Evolutionary conservation across 208 protist species (phyloP).

Genomic region (Acanthamoeba rhysodes): DNA sequence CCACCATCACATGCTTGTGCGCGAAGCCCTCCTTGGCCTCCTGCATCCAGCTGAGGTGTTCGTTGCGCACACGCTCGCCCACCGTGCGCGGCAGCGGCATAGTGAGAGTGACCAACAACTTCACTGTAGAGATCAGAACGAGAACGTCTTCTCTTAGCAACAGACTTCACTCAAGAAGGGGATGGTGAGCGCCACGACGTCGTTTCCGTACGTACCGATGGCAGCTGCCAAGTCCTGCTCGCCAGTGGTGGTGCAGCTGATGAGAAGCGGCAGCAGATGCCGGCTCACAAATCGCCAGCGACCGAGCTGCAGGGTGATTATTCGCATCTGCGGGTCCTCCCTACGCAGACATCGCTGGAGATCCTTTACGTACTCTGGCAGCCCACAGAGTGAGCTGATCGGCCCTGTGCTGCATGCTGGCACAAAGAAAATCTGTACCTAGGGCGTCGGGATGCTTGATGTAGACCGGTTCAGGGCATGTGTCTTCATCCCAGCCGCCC

Average conservation of each 20-base stretch:
- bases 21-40: slow-evolving; percentile 67
- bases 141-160: background rate
- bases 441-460: slow-evolving; percentile 3
- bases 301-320: slow-evolving; percentile 48
- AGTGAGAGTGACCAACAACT: slow-evolving; percentile 67
- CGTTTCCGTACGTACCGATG: background rate
- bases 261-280: slow-evolving; percentile 56
- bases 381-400: background rate
- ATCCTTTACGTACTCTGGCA: slow-evolving; percentile 35
- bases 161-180: background rate
- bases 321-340: slow-evolving; percentile 27
- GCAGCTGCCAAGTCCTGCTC: slow-evolving; percentile 20
- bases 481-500: slow-evolving; percentile 27
- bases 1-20: slow-evolving; percentile 32
- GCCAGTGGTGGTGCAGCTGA: background rate
- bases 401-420: background rate
- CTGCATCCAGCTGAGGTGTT: slow-evolving; percentile 35
- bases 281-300: slow-evolving; percentile 42
- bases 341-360: slow-evolving; percentile 34
- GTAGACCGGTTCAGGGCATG: background rate
- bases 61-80: background rate
- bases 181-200: background rate
- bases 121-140: background rate
- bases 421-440: background rate
- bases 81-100: slow-evolving; percentile 46